Evolutionary conservation across 306 rosid species (phyloP), one percentile per base, ranked within the genome.

Genomic region (Dryas drummondii): DNA sequence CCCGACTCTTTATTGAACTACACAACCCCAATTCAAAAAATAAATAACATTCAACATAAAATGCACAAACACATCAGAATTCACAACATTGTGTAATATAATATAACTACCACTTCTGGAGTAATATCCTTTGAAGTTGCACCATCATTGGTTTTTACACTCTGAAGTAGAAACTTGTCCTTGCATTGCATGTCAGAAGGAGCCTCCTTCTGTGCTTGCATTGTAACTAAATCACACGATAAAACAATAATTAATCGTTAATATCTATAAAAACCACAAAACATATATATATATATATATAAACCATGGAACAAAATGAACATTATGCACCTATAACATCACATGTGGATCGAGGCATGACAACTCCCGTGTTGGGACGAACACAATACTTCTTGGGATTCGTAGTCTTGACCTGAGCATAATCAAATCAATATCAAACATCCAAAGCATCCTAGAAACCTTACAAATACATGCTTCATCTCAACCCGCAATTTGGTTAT

Each of bases 331-430:
- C 98, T 85, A 82, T 89, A 63, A 93, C 88, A 64, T 93, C 97
- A 64, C 98, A 93, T n/a, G 97, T 82, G 48, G 98, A 86, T 68
- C 84, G 85, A 41, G 98, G 98, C 76, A 79, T 82, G 53, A 93
- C 93, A 71, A 93, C 14, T 78, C 98, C 98, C 5, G 97, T 88
- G 87, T 93, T 93, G n/a, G 98, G 98, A 64, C 98, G 93, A 85
- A 93, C 98, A 76, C 97, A 93, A 78, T 93, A 93, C 90, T 93
- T 93, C 78, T 88, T 93, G 0, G 98, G 98, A 83, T 93, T 93
- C 7, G 97, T 93, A 8, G 98, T 93, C 82, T 93, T 93, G 76
- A 93, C 98, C 98, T 93, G 81, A 72, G 54, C 70, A 53, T n/a
- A 50, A 78, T 44, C 26, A 78, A 77, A 73, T 22, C 53, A 19